Evolutionary conservation across 345 rosid species (phyloP).

Genomic region (Eucalyptus urophylla): DNA sequence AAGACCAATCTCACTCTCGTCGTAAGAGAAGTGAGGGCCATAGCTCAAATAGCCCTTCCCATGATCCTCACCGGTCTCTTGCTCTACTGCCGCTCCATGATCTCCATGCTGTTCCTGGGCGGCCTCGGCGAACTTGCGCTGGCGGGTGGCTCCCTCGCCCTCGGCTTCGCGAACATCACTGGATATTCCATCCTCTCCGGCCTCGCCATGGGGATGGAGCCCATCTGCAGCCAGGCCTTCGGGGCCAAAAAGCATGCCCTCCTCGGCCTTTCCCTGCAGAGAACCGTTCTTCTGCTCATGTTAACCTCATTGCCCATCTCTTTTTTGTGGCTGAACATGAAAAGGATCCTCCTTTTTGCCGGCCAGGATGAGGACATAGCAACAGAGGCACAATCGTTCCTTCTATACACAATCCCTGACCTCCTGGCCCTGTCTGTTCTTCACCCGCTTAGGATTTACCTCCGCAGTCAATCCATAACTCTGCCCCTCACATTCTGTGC

Average conservation of each 20-base stretch:
- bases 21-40: conserved; percentile 34
- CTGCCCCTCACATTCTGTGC: conserved; percentile 65
- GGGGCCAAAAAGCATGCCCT: conserved; percentile 56
- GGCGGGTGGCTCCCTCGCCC: conserved; percentile 84
- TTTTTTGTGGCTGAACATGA: conserved; percentile 71
- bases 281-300: conserved; percentile 51
- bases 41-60: conserved; percentile 51
- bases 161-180: conserved; percentile 81
- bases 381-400: conserved; percentile 46
- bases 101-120: conserved; percentile 76
- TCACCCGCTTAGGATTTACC: conserved; percentile 81
- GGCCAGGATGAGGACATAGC: conserved; percentile 60
- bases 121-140: conserved; percentile 54
- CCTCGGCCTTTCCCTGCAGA: conserved; percentile 54
- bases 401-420: conserved; percentile 70
- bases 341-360: conserved; percentile 32
- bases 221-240: conserved; percentile 80
- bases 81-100: conserved; percentile 76
- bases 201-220: conserved; percentile 85
- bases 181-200: conserved; percentile 90
- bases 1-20: conserved; percentile 8
- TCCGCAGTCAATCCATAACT: conserved; percentile 68
- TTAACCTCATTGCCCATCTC: conserved; percentile 49
- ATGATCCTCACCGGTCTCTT: conserved; percentile 61
- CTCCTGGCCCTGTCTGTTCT: conserved; percentile 66